Percentiles rank a stretch among this genome's conserved stretches.
Conservation (phyloP, 176 grass and related monocot genomes). For the Oryza meyeriana region DNA sequence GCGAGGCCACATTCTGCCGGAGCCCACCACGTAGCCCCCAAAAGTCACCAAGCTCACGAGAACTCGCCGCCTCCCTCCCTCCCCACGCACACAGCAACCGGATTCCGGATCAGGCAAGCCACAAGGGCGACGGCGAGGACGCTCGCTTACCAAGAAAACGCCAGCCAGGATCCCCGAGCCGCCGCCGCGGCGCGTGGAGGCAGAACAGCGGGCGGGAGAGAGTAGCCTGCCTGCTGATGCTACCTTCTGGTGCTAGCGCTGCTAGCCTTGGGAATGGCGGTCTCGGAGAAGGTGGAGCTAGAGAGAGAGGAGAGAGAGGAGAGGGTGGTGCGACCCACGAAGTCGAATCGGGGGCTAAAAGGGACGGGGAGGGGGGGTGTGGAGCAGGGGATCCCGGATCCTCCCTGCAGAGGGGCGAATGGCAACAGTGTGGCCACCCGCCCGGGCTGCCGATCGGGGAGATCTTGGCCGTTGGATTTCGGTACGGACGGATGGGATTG, state of each 20-base stretch:
- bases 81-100: background rate
- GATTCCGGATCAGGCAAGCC: constrained; percentile 11
- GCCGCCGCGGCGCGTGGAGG: too few species aligned
- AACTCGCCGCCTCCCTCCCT: background rate
- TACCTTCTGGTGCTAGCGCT: background rate
- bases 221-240: too few species aligned
- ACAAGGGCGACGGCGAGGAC: background rate
- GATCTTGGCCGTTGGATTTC: background rate
- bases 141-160: background rate
- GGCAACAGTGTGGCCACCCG: too few species aligned
- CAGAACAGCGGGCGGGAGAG: too few species aligned
- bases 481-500: background rate
- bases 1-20: constrained; percentile 36
- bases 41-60: background rate
- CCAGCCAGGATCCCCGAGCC: too few species aligned
- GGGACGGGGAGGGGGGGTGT: background rate
- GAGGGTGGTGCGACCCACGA: constrained; percentile 23
- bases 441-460: background rate
- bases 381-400: constrained; percentile 2
- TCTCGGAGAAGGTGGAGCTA: background rate
- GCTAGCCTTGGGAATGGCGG: constrained; percentile 36
- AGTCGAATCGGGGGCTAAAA: constrained; percentile 40
- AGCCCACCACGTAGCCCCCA: background rate
- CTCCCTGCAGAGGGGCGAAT: constrained; percentile 30
- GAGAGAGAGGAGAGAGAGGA: background rate